phyloP scores from a whole-genome alignment of 2,329 filamentous ascomycete species.

The Periconia digitata region DNA sequence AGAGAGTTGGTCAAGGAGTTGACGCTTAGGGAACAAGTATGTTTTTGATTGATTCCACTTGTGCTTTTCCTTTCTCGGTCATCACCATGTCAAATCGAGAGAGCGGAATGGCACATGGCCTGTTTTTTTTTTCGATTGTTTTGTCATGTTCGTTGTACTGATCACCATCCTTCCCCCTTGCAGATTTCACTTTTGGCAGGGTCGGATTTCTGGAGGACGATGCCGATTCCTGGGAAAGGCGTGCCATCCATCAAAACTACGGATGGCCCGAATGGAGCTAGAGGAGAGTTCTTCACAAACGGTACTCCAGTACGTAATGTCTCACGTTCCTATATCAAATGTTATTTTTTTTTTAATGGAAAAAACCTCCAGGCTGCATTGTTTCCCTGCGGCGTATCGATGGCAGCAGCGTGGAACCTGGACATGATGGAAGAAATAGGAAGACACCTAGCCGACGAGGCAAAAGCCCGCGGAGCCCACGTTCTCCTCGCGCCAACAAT shows the following conservation, averaged over 20 bases:
- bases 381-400: slow-evolving; percentile 76
- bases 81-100: too few relatives aligned
- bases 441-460: slow-evolving; percentile 69
- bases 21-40: slow-evolving; percentile 44
- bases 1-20: slow-evolving; percentile 38
- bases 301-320: slow-evolving; percentile 45
- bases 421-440: slow-evolving; percentile 70
- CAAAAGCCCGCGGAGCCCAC: slow-evolving; percentile 71
- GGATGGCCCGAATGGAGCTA: slow-evolving; percentile 70
- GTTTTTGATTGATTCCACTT: slow-evolving; percentile 21
- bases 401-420: slow-evolving; percentile 78
- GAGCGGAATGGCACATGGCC: too few relatives aligned
- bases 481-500: slow-evolving; percentile 76
- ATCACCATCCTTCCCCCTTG: too few relatives aligned
- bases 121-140: too few relatives aligned
- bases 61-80: too few relatives aligned
- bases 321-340: slow-evolving; percentile 24
- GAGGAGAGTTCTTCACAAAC: slow-evolving; percentile 68
- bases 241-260: slow-evolving; percentile 66
- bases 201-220: slow-evolving; percentile 71
- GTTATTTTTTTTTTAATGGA: slow-evolving; percentile 12
- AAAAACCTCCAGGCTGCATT: slow-evolving; percentile 71
- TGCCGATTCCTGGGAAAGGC: slow-evolving; percentile 60
- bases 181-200: slow-evolving; percentile 49
- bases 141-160: too few relatives aligned